These are phyloP conservation scores for Nelumbo lutea DNA, from an alignment of 164 flowering plant species.

Conservation along the genomic window DNA sequence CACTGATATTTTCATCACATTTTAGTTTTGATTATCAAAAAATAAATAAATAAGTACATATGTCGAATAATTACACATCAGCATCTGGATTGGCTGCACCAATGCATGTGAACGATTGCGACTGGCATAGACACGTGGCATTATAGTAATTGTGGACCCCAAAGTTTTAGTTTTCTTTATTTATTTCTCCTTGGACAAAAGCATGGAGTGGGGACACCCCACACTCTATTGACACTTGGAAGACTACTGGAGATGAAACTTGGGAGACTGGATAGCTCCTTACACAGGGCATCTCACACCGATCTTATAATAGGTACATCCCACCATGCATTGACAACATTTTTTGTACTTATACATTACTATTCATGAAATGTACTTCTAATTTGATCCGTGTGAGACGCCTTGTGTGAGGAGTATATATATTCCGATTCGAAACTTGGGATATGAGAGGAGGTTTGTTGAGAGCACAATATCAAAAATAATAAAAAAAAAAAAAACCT, in stretches of 20 bases:
- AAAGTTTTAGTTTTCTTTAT: background rate
- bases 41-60: too few relatives aligned
- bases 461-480: background rate
- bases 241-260: background rate
- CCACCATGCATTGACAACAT: too few relatives aligned
- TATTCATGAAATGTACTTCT: too few relatives aligned
- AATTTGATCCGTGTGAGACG: too few relatives aligned
- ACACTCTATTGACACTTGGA: background rate
- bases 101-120: conserved; percentile 16
- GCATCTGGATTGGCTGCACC: conserved; percentile 7
- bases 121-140: conserved; percentile 5
- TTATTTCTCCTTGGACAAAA: background rate
- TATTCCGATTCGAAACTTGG: too few relatives aligned
- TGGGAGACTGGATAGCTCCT: background rate
- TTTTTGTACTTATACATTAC: too few relatives aligned
- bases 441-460: background rate
- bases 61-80: background rate
- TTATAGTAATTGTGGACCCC: background rate
- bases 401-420: too few relatives aligned
- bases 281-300: too few relatives aligned
- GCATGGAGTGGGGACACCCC: background rate
- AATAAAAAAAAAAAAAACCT: background rate
- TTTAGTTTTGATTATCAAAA: too few relatives aligned
- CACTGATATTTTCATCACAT: too few relatives aligned
- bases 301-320: too few relatives aligned